phyloP scores from a whole-genome alignment of 108 stramenopile species.

The Parmales sp. region DNA sequence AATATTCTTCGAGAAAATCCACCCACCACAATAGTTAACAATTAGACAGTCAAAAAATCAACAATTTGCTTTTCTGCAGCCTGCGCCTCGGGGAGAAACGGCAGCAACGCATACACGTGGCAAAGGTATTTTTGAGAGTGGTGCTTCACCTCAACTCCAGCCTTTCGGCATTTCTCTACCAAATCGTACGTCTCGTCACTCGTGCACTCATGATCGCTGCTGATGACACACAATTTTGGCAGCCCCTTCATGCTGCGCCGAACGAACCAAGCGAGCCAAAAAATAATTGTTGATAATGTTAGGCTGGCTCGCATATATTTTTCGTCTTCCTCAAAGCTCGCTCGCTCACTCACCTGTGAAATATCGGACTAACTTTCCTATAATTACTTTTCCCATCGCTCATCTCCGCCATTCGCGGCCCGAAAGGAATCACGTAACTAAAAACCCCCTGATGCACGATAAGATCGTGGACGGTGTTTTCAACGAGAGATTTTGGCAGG shows the following conservation, averaged over 20 bases:
- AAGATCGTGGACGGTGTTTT: slow-evolving; percentile 1
- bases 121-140: not conserved
- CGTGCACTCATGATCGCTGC: not conserved
- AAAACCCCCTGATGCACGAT: not conserved
- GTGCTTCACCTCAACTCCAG: not conserved
- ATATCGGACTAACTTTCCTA: not conserved
- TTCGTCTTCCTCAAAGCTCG: too few species aligned
- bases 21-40: not conserved
- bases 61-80: not conserved
- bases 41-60: not conserved
- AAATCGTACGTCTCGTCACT: not conserved
- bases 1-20: too few species aligned
- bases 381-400: not conserved
- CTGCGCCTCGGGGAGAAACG: not conserved
- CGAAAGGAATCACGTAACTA: not conserved
- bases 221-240: not conserved
- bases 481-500: not conserved
- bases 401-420: not conserved
- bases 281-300: too few species aligned
- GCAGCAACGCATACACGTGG: not conserved
- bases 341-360: too few species aligned
- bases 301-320: too few species aligned
- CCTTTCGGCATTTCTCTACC: not conserved
- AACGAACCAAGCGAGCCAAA: too few species aligned
- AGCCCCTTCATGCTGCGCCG: not conserved